Evolutionary conservation across 73 alveolate species (phyloP), one percentile per base, ranked within the genome.

Genomic region (Loxodes magnus): DNA sequence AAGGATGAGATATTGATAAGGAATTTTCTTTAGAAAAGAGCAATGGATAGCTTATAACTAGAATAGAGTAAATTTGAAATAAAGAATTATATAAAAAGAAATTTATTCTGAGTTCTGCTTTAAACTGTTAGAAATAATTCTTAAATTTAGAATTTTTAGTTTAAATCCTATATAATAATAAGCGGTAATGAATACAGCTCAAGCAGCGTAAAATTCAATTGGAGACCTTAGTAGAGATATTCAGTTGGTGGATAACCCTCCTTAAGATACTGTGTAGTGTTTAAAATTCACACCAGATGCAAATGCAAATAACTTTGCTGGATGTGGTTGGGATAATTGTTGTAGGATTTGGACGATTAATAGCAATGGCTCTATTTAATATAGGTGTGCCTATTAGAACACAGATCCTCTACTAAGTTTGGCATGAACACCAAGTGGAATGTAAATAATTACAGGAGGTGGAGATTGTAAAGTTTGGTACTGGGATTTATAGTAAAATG

Each of bases 201-300:
- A n/a, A n/a, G n/a, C n/a, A n/a, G n/a, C n/a, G n/a, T n/a, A n/a
- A n/a, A n/a, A n/a, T n/a, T n/a, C n/a, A n/a, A n/a, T n/a, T n/a
- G n/a, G n/a, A n/a, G n/a, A n/a, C n/a, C n/a, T n/a, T n/a, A n/a
- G n/a, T n/a, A n/a, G n/a, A n/a, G n/a, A n/a, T n/a, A n/a, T n/a
- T n/a, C n/a, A n/a, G n/a, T n/a, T n/a, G n/a, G 34, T 19, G 2
- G n/a, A 7, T 1, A 14, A 9, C 2, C 59, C 59, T 46, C 59
- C 59, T n/a, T n/a, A 22, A 12, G 59, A 46, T 41, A 46, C 59
- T 0, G 59, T 46, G 17, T 41, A 46, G 26, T 22, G 59, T 19
- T 46, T 46, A 25, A 46, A 46, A 24, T 46, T 37, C 43, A 41
- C 59, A 25, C 59, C 59, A 46, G n/a, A 12, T 22, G 35, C 53